These are phyloP conservation scores for Ophiocordyceps camponoti-leonardi DNA, from an alignment of 2,329 filamentous ascomycete species.

Conservation along the genomic window DNA sequence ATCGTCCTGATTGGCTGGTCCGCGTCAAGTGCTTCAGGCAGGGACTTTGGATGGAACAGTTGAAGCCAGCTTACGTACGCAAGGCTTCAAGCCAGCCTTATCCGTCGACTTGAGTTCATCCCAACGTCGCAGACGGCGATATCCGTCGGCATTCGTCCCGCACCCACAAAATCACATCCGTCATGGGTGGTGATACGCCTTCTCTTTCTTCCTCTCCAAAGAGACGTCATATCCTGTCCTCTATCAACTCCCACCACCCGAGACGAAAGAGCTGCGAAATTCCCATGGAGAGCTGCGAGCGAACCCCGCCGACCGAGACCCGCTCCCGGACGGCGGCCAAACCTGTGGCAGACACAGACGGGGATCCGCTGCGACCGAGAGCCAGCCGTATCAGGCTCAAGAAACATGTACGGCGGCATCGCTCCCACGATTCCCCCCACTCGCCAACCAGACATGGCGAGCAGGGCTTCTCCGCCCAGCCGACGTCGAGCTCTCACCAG, in stretches of 20 bases:
- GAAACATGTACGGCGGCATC: conserved; percentile 9
- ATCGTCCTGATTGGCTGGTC: not conserved
- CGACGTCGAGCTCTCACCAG: conserved; percentile 5
- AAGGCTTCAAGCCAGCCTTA: not conserved
- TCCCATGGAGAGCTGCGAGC: not conserved
- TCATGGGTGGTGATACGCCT: conserved; percentile 16
- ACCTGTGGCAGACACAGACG: conserved; percentile 4
- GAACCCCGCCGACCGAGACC: not conserved
- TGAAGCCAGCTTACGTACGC: not conserved
- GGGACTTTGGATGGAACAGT: not conserved
- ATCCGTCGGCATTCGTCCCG: not conserved
- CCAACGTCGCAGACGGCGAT: not conserved
- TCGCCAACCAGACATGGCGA: conserved; percentile 8
- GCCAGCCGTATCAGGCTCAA: conserved; percentile 17
- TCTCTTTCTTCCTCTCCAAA: conserved; percentile 13
- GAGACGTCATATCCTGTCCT: conserved; percentile 31
- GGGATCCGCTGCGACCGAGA: conserved; percentile 10
- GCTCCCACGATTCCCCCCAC: conserved; percentile 1
- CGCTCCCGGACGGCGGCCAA: not conserved
- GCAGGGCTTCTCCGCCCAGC: conserved; percentile 5
- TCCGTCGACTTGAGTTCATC: not conserved
- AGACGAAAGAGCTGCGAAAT: not conserved
- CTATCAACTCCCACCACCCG: conserved; percentile 22
- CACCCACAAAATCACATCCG: not conserved
- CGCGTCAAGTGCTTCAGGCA: not conserved